phyloP scores from a whole-genome alignment of 2,329 filamentous ascomycete genomes.

The Westerdykella sp. region DNA sequence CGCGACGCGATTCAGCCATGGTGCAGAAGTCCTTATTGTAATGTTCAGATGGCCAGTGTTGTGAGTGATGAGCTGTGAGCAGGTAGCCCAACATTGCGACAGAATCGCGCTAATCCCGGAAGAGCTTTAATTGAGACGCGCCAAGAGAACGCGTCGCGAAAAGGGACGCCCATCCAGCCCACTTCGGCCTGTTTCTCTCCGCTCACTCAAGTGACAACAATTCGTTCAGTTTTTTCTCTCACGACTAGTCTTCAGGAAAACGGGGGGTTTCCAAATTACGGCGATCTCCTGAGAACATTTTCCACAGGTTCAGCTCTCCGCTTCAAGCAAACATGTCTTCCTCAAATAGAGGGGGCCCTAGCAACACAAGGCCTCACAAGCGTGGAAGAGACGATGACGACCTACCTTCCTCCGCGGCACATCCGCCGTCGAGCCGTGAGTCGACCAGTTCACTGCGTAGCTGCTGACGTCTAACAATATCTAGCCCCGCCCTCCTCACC shows the following conservation, averaged over 20 bases:
- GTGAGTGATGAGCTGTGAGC: background rate
- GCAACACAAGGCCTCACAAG: conserved; percentile 56
- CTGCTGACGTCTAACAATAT: conserved; percentile 13
- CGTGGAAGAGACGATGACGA: conserved; percentile 60
- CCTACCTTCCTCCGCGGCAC: conserved; percentile 49
- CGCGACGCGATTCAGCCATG: conserved; percentile 30
- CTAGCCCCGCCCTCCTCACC: conserved; percentile 55
- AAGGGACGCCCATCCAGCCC: too few relatives aligned
- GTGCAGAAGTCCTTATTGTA: background rate
- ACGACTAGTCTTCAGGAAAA: too few relatives aligned
- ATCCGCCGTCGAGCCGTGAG: conserved; percentile 59
- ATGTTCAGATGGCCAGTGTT: background rate
- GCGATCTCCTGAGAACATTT: conserved; percentile 3
- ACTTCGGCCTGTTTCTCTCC: too few relatives aligned
- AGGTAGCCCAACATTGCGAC: background rate
- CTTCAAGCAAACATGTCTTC: conserved; percentile 74
- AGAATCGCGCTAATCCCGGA: conserved; percentile 1
- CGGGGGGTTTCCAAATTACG: too few relatives aligned
- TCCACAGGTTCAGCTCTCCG: conserved; percentile 59
- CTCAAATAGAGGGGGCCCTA: conserved; percentile 64
- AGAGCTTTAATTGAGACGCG: conserved; percentile 3
- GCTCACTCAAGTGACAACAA: too few relatives aligned
- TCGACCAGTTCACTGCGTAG: conserved; percentile 12
- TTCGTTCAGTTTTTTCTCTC: too few relatives aligned
- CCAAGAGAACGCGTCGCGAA: conserved; percentile 1